These are phyloP conservation scores for Globomyces sp. DNA, from an alignment of 371 early-diverging fungal genomes.

Conservation along the genomic window DNA sequence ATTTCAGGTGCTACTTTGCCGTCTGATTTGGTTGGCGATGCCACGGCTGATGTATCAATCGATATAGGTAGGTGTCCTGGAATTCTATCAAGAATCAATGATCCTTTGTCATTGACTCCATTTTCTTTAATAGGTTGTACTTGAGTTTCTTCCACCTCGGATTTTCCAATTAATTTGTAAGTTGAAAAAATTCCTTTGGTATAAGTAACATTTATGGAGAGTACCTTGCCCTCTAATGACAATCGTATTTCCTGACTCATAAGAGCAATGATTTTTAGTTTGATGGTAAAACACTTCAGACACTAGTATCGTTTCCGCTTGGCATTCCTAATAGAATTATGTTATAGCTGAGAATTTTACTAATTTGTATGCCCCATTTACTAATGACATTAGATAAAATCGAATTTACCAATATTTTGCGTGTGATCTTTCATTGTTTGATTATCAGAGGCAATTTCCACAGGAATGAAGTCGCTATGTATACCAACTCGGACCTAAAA, in stretches of 20 bases:
- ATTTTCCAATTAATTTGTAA: constrained; percentile 23
- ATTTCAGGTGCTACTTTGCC: too few relatives aligned
- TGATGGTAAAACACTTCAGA: constrained; percentile 26
- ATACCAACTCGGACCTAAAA: constrained; percentile 17
- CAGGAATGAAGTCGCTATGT: constrained; percentile 20
- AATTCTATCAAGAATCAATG: constrained; percentile 14
- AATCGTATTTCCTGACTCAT: constrained; percentile 13
- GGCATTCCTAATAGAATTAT: too few relatives aligned
- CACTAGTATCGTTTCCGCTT: constrained; percentile 13
- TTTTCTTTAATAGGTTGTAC: constrained; percentile 14
- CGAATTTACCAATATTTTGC: neutral
- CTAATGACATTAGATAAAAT: neutral
- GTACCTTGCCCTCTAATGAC: constrained; percentile 21
- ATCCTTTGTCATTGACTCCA: constrained; percentile 18
- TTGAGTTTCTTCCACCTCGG: neutral
- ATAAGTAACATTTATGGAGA: neutral
- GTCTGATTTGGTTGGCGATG: too few relatives aligned
- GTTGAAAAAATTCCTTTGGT: constrained; percentile 15
- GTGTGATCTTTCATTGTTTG: constrained; percentile 17
- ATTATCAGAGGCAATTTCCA: constrained; percentile 14
- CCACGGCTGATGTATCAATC: neutral
- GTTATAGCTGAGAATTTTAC: neutral
- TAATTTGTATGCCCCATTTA: constrained; percentile 14
- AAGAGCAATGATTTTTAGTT: constrained; percentile 23
- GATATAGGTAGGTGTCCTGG: neutral